Base-by-base conservation (phyloP, 2,329 filamentous ascomycete genomes). In the Penicillium sp. region DNA sequence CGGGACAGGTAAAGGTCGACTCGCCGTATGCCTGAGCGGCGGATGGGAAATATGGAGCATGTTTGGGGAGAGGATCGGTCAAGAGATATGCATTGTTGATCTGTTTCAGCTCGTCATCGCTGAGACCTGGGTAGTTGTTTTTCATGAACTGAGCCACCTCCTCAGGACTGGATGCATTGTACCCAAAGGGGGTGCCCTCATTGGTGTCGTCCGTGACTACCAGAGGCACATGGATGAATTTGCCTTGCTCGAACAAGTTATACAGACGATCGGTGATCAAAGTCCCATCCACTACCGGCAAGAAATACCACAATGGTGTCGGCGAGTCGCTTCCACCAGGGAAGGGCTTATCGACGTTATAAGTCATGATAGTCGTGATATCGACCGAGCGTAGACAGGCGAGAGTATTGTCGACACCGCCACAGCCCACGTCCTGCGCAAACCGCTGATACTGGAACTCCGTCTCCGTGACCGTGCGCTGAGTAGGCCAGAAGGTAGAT, bases 121-220 rank as follows among this genome's bases (percentile, higher is more conserved):
- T 84, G 10, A 90, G 72, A 28, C 76, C 76, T 0, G 86, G 83
- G 62, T 84, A 88, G 58, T 88, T 82, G 58, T 82, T 73, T 41
- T 80, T 77, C 4, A 89, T 71, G 67, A 86, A 88, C 12, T 73
- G 73, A 62, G 84, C 76, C 63, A 83, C 81, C 42, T 84, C 73
- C 0, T 68, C 71, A 1, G 77, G 66, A 14, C 75, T 84, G 34
- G 76, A 75, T 1, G 84, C 82, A 53, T 75, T 76, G 34, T 72
- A 71, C 0, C 84, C 86, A 59, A 80, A 80, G 20, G 62, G 63
- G 17, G 73, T 72, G 1, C 79, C 78, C 55, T 81, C 78, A 56
- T 82, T 73, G 4, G 78, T 79, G n/a, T 77, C 73, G 61, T 79
- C 78, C 2, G 68, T 81, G 43, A 79, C 81, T 17, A 88, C 81